Base-by-base conservation (phyloP, 1,284 basidiomycete species). In the Ceratobasidium sp. region DNA sequence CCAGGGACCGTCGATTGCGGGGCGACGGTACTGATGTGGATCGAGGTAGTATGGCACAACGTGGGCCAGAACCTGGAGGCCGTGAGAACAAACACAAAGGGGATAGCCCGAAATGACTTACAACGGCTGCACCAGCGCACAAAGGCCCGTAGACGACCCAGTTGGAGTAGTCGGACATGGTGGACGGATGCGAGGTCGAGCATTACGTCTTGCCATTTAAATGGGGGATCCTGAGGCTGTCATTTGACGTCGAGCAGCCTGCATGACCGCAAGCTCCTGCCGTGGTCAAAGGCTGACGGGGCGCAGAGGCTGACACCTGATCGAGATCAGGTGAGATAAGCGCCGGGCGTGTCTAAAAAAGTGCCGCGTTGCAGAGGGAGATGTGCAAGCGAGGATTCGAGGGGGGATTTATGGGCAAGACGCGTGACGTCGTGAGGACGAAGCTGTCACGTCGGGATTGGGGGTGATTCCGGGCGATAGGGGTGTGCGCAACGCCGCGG, bases 1-100 rank as follows among this genome's bases (percentile, higher is more conserved):
- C 72, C 87, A 83, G 0, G 95, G 94, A 0, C 94, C 94, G 8
- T 92, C 91, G 77, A 89, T 85, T 12, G 62, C 71, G 79, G 78
- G 59, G 32, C 70, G 52, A 53, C 89, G 86, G 48, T 91, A 84
- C 23, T 82, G 80, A 78, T 88, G 84, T 0, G 86, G 79, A 76
- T 93, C 91, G 45, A 83, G 73, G 10, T 91, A 67, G 77, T 86
- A 92, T 0, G 88, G 85, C 1, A 89, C 74, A 52, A 90, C 36
- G 74, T 91, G 89, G 32, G 45, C 64, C 2, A 62, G 46, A 12
- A 65, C 73, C 74, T 75, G 30, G 6, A 16, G 28, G 26, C 12
- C 43, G 39, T 30, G 46, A 59, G 41, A 30, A 55, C 46, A 30
- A 32, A 21, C 8, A 18, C 10, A n/a, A n/a, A 12, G 9, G 43